Evolutionary conservation across 345 rosid genomes (phyloP).

Genomic region (Kandelia obovata): DNA sequence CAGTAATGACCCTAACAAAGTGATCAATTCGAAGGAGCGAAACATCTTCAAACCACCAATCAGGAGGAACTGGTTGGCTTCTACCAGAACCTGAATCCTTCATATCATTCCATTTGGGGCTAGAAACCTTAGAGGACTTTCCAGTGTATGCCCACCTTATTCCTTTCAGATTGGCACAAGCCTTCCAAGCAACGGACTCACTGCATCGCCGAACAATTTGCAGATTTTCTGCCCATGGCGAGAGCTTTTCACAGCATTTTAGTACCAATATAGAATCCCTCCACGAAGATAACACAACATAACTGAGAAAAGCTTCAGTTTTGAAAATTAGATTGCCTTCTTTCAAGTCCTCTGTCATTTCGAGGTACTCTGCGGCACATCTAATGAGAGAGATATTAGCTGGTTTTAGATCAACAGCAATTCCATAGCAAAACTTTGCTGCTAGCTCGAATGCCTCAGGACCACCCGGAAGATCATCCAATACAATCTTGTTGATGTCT

Average conservation of each 20-base stretch:
- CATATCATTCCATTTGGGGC: conserved; percentile 73
- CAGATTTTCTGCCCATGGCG: conserved; percentile 97
- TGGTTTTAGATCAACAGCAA: conserved; percentile 89
- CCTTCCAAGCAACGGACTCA: conserved; percentile 98
- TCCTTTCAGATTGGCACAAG: conserved; percentile 94
- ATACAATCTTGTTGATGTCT: conserved; percentile 45
- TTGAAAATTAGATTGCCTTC: conserved; percentile 97
- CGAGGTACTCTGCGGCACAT: conserved; percentile 95
- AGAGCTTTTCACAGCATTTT: conserved; percentile 88
- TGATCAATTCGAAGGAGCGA: conserved; percentile 92
- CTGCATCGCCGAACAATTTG: conserved; percentile 93
- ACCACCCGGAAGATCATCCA: conserved; percentile 91
- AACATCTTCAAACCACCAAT: conserved; percentile 99
- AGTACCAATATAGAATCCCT: conserved; percentile 84
- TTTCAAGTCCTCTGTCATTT: conserved; percentile 99
- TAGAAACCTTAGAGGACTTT: conserved; percentile 59
- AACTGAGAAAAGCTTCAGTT: conserved; percentile 96
- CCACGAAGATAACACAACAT: conserved; percentile 95
- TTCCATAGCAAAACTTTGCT: conserved; percentile 92
- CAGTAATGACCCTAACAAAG: conserved; percentile 86
- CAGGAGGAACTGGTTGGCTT: conserved; percentile 81
- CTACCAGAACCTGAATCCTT: conserved; percentile 81
- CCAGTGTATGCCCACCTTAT: conserved; percentile 91
- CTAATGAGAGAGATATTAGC: conserved; percentile 82
- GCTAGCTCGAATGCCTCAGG: conserved; percentile 85